Conservation (phyloP, 75 land plant species). For the Pinus albicaulis region DNA sequence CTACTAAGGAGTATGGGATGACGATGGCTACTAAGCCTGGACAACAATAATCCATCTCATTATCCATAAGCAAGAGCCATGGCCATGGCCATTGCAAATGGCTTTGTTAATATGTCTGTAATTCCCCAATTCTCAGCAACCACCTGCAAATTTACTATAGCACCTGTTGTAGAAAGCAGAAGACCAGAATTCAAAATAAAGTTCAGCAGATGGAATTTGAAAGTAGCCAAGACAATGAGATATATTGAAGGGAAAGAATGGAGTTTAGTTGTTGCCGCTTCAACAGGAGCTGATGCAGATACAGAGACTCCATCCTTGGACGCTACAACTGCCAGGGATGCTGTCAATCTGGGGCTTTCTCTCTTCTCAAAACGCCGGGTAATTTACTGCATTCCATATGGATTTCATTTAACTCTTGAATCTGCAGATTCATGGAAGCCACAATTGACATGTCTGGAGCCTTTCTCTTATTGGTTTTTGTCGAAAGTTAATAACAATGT, state of each 20-base stretch:
- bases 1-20: too few species aligned
- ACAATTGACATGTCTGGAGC: neutral
- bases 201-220: neutral
- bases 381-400: constrained; percentile 7
- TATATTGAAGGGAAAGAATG: neutral
- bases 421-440: neutral
- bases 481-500: neutral
- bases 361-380: constrained; percentile 90
- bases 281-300: neutral
- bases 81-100: neutral
- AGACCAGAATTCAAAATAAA: neutral
- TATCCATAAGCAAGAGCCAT: neutral
- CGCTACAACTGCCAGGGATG: constrained; percentile 49
- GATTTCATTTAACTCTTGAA: constrained; percentile 1
- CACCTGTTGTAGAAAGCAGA: neutral
- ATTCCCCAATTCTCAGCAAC: neutral
- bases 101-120: neutral
- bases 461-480: neutral
- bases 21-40: too few species aligned
- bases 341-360: constrained; percentile 73
- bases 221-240: neutral
- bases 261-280: neutral
- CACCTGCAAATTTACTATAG: neutral
- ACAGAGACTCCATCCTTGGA: constrained; percentile 15
- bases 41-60: too few species aligned